Percentiles rank a stretch among this genome's conserved stretches.
Conservation (phyloP, 2,329 filamentous ascomycete species). For the Blastomyces silverae region DNA sequence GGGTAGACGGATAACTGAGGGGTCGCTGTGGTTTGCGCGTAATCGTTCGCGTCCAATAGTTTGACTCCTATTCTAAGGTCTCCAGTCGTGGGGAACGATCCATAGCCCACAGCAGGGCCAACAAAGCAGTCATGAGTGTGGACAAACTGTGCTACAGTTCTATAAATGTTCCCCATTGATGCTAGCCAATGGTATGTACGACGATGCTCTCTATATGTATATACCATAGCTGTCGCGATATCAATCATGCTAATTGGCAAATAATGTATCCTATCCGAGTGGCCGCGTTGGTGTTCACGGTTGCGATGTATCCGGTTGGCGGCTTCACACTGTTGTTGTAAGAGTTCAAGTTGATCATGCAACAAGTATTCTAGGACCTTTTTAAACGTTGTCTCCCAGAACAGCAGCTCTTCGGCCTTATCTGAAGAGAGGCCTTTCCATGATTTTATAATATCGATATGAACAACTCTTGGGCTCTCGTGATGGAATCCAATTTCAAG, state of each 20-base stretch:
- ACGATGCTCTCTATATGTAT: neutral
- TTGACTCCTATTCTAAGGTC: conserved; percentile 14
- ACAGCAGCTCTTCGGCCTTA: conserved; percentile 22
- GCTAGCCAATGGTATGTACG: conserved; percentile 16
- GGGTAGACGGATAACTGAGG: neutral
- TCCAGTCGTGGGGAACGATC: neutral
- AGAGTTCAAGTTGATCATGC: conserved; percentile 17
- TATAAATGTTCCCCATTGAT: conserved; percentile 16
- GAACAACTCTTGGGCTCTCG: conserved; percentile 24
- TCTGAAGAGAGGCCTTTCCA: conserved; percentile 24
- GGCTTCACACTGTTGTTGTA: conserved; percentile 4
- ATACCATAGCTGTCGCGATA: conserved; percentile 16
- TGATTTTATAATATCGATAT: conserved; percentile 16
- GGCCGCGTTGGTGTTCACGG: too few relatives aligned
- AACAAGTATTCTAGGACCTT: conserved; percentile 20
- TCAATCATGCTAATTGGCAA: conserved; percentile 16
- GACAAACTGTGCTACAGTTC: conserved; percentile 18
- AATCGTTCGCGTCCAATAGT: neutral
- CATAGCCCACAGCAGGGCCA: neutral
- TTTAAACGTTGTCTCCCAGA: conserved; percentile 22
- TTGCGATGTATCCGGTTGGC: neutral
- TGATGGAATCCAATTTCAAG: conserved; percentile 15
- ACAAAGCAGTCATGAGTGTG: conserved; percentile 21
- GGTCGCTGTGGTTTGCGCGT: neutral
- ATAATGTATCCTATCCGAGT: conserved; percentile 7